Base-by-base conservation (phyloP, 805 yeast genomes). In the Yamadazyma akitaensis region DNA sequence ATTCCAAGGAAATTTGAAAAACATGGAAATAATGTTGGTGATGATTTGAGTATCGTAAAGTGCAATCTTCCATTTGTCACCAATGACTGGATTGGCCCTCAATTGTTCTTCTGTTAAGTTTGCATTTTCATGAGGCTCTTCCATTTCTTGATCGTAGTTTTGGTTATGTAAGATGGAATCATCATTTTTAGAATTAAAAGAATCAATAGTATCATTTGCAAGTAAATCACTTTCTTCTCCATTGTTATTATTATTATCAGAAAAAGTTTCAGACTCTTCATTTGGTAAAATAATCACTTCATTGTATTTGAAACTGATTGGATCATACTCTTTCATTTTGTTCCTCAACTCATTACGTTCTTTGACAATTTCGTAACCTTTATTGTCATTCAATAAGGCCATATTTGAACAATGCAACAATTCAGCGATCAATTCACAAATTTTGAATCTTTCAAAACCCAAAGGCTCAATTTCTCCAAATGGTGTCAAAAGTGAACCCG, bases 1-100 rank as follows among this genome's bases (percentile, higher is more conserved):
- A 54, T 72, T 72, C 77, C 77, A 72, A 1, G 76, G 76, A 49
- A 72, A 72, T 48, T 62, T 62, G 59, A 72, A 72, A 51, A 72
- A 72, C 76, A 72, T 72, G 26, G 67, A 51, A 42, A 72, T 53
- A 44, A 72, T 71, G 48, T 68, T 72, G 44, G 68, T 57, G 39
- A 72, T 62, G 40, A 72, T 70, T 53, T 72, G 76, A 7, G 74
- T 70, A 54, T 72, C 77, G 51, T 58, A 67, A 40, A 72, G 55
- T 2, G 74, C 59, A 41, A 72, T 69, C 53, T 72, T 72, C 51
- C 72, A 58, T 44, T 51, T 62, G 55, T 72, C 77, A 2, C 77
- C 77, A 18, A 72, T 67, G 2, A 72, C 76, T 2, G 77, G 76
- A 26, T 61, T 61, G 9, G 65, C 64, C 37, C 76, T 54, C 41